Conservation (phyloP, 2,329 filamentous ascomycete species). For the Nemania sp. region DNA sequence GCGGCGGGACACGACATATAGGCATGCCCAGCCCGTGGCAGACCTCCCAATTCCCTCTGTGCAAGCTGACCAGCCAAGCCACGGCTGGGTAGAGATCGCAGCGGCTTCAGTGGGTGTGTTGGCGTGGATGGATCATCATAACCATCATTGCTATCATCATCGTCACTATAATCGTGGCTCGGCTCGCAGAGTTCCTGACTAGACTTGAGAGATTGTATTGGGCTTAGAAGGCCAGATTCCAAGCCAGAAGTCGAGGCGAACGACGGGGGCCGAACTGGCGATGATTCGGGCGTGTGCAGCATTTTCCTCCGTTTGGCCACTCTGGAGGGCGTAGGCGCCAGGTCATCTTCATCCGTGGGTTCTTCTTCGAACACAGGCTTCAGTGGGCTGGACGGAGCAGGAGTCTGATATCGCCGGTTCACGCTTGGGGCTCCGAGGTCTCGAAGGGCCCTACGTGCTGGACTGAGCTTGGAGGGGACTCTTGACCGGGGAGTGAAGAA, state of each 20-base stretch:
- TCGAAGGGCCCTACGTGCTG: conserved; percentile 46
- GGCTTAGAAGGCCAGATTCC: conserved; percentile 43
- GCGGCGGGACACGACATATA: conserved; percentile 43
- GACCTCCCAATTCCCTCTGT: conserved; percentile 47
- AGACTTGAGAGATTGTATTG: conserved; percentile 43
- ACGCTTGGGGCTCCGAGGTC: conserved; percentile 48
- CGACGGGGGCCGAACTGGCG: conserved; percentile 40
- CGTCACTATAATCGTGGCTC: conserved; percentile 43
- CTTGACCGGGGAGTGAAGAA: conserved; percentile 58
- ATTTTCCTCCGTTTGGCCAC: conserved; percentile 46
- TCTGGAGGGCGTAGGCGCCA: conserved; percentile 28
- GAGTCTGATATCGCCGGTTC: conserved; percentile 46
- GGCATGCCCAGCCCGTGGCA: conserved; percentile 43
- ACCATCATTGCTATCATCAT: conserved; percentile 32
- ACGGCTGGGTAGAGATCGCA: conserved; percentile 42
- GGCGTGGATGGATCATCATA: conserved; percentile 15
- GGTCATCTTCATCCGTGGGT: conserved; percentile 29
- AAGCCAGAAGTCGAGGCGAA: conserved; percentile 25
- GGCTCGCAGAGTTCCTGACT: conserved; percentile 40
- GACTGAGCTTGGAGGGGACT: conserved; percentile 45
- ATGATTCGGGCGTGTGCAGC: conserved; percentile 47
- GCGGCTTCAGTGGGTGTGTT: conserved; percentile 32
- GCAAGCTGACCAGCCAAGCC: conserved; percentile 47
- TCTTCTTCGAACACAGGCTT: conserved; percentile 40
- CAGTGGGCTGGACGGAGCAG: conserved; percentile 46